These are phyloP conservation scores for Avena atlantica DNA, from an alignment of 176 grass and related monocot genomes.

Conservation along the genomic window DNA sequence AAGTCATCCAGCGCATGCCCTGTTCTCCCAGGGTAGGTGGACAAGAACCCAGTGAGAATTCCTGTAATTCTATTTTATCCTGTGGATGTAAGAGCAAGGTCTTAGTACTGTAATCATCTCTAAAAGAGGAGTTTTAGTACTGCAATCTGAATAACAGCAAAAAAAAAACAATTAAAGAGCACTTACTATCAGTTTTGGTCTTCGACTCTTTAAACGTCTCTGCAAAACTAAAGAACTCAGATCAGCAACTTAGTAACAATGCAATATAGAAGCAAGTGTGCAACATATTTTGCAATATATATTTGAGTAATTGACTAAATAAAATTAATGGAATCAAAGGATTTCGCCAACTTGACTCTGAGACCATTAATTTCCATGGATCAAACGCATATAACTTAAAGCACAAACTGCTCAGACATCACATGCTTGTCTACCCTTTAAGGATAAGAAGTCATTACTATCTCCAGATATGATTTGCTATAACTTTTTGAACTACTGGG, in stretches of 20 bases:
- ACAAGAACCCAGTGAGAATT: slow-evolving; percentile 82
- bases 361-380: slow-evolving; percentile 31
- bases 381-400: slow-evolving; percentile 19
- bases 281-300: slow-evolving; percentile 22
- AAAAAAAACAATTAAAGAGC: slow-evolving; percentile 32
- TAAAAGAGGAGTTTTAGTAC: slow-evolving; percentile 32
- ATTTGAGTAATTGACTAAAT: neutral
- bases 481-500: neutral
- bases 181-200: slow-evolving; percentile 93
- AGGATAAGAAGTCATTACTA: neutral
- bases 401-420: neutral
- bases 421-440: slow-evolving; percentile 14
- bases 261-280: neutral
- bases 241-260: slow-evolving; percentile 38
- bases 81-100: slow-evolving; percentile 42
- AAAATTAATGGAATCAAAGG: neutral
- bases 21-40: slow-evolving; percentile 83
- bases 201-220: slow-evolving; percentile 78
- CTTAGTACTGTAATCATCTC: slow-evolving; percentile 37
- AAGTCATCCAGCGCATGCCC: slow-evolving; percentile 86
- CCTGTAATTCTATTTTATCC: slow-evolving; percentile 97
- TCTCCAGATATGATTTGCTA: slow-evolving; percentile 1
- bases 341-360: neutral
- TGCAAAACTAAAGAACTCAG: slow-evolving; percentile 52
- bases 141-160: slow-evolving; percentile 35